Evolutionary conservation across 2,329 filamentous ascomycete genomes (phyloP), one percentile per base, ranked within the genome.

Genomic region (Ophiocordyceps camponoti-saundersi): DNA sequence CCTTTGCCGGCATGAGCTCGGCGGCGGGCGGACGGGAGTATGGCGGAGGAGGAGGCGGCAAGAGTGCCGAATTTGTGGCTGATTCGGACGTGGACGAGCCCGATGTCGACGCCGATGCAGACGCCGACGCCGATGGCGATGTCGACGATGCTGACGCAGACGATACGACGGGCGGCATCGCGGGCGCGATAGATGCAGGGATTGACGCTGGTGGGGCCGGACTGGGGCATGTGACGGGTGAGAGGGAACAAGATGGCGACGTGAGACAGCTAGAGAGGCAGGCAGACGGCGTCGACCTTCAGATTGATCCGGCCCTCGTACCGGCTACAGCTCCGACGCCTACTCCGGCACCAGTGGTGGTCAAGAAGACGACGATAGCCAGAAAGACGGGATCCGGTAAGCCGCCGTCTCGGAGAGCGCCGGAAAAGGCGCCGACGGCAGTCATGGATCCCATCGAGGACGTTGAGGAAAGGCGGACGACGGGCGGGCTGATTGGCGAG

Each of bases 381-480:
- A 59, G 56, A 48, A 54, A 53, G 29, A 52, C 54, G 15, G 47
- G 48, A 2, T 45, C 51, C 10, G 50, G 52, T 22, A 56, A 56
- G 44, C 52, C 53, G 20, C 52, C 54, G 26, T 49, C 50, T 7
- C 41, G 49, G 13, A 58, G 53, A 46, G 53, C 53, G 43, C 39
- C 53, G n/a, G 54, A 57, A 41, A 55, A 49, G 41, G 48, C 53
- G 45, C 50, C 55, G 23, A 45, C 48, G 12, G 50, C 51, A 23
- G 55, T 54, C 11, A 56, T 59, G 48, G 59, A 63, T 44, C 57
- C 60, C 11, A 62, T 61, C 34, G 56, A 60, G 49, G 61, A 62
- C 16, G 52, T 49, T 5, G 53, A 53, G 6, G 52, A 46, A 7
- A 44, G 46, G 12, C 39, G 48, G 16, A 42, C 46, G 32, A 40